Conservation (phyloP, 2,329 filamentous ascomycete genomes). For the Diaporthe citriasiana region DNA sequence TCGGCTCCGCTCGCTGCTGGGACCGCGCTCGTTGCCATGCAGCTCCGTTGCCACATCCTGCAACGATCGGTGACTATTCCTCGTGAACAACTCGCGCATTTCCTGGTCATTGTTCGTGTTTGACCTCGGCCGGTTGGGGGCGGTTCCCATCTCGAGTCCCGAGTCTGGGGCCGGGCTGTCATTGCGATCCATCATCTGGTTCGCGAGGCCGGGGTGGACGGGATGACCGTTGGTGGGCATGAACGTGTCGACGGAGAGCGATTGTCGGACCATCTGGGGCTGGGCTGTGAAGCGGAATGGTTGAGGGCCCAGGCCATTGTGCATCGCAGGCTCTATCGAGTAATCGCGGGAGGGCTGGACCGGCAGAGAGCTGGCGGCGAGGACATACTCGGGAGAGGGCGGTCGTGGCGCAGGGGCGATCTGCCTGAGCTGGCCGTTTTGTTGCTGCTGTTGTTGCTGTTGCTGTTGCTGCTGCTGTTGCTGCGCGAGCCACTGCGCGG, state of each 20-base stretch:
- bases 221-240: conserved; percentile 45
- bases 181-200: conserved; percentile 72
- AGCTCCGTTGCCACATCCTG: conserved; percentile 82
- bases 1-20: conserved; percentile 85
- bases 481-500: conserved; percentile 63
- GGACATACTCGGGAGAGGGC: conserved; percentile 71
- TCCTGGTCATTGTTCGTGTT: conserved; percentile 86
- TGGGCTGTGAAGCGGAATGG: conserved; percentile 58
- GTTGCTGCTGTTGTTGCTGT: conserved; percentile 47
- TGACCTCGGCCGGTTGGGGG: conserved; percentile 72
- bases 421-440: conserved; percentile 59
- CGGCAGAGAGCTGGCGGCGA: conserved; percentile 64
- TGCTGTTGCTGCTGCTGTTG: conserved; percentile 45
- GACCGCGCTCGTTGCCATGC: conserved; percentile 83
- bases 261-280: conserved; percentile 59
- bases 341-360: conserved; percentile 59
- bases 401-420: conserved; percentile 58
- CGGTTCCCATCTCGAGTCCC: conserved; percentile 58
- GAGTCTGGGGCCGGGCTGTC: conserved; percentile 71
- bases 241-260: conserved; percentile 68
- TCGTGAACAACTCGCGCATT: conserved; percentile 80
- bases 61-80: conserved; percentile 76
- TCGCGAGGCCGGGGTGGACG: conserved; percentile 46
- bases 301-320: conserved; percentile 55
- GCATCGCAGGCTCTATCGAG: conserved; percentile 65